A percentile compares a stretch with the other conserved stretches of the same genome.
Evolutionary conservation across 2,329 filamentous ascomycete species (phyloP).

Genomic region (Thielaviopsis ethacetica): DNA sequence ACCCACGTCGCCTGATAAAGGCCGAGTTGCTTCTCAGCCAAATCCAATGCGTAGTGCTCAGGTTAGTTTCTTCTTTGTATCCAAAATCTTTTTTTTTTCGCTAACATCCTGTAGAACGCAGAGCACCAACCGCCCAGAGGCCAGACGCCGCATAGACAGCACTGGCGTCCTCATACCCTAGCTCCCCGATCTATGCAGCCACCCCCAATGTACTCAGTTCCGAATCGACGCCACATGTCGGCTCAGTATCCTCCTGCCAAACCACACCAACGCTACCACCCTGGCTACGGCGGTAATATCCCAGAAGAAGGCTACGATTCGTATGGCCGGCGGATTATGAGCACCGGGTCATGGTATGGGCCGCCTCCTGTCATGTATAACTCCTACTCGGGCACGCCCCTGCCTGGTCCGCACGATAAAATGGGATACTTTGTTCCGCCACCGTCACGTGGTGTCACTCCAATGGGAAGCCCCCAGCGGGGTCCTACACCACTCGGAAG

Average conservation of each 20-base stretch:
- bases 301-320: neutral
- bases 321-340: neutral
- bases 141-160: neutral
- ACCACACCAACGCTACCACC: neutral
- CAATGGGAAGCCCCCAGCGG: too few species aligned
- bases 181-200: neutral
- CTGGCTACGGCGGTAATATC: neutral
- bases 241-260: neutral
- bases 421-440: neutral
- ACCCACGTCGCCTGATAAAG: neutral
- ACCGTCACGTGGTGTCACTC: neutral
- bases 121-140: neutral
- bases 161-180: neutral
- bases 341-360: neutral
- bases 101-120: neutral
- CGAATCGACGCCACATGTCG: constrained; percentile 3
- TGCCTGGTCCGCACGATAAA: neutral
- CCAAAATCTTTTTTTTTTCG: neutral
- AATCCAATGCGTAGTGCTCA: neutral
- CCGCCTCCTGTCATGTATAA: neutral
- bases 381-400: neutral
- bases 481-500: neutral
- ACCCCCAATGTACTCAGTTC: neutral
- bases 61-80: neutral
- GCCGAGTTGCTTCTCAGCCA: neutral